phyloP scores from a whole-genome alignment of 73 alveolate genomes.

The Breviolum minutum region DNA sequence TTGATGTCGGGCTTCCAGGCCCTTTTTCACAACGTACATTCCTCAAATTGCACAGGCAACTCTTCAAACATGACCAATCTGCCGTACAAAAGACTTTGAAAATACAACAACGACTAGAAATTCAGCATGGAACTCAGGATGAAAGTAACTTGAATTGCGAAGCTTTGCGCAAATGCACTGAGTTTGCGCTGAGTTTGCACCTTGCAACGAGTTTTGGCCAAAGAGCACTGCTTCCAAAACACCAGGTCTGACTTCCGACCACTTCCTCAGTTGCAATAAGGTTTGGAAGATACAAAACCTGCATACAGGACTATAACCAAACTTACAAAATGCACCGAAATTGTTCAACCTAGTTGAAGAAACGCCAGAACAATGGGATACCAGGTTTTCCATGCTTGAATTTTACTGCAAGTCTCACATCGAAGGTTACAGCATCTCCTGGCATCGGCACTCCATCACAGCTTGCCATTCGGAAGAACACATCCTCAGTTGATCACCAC shows the following conservation, averaged over 20 bases:
- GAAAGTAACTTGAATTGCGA: background rate
- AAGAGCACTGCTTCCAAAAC: slow-evolving; percentile 12
- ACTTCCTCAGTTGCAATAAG: slow-evolving; percentile 1
- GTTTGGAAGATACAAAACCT: background rate
- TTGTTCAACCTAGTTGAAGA: background rate
- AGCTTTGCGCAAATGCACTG: background rate
- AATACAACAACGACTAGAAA: background rate
- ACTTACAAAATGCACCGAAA: background rate
- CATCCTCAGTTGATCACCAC: background rate
- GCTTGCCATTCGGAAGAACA: slow-evolving; percentile 14
- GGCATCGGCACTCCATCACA: slow-evolving; percentile 57
- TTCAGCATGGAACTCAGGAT: background rate
- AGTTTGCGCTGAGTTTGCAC: background rate
- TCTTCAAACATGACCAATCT: background rate
- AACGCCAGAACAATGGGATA: background rate
- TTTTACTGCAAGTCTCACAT: background rate
- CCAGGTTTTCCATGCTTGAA: too few relatives aligned
- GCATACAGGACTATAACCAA: background rate
- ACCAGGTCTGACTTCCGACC: slow-evolving; percentile 43
- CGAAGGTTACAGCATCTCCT: slow-evolving; percentile 20
- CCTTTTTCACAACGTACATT: background rate
- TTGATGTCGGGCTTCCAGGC: background rate
- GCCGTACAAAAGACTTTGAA: background rate
- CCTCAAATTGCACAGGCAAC: background rate
- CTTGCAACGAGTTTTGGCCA: background rate